Conservation (phyloP, 148 eudicot genomes). For the Rhododendron simsii region DNA sequence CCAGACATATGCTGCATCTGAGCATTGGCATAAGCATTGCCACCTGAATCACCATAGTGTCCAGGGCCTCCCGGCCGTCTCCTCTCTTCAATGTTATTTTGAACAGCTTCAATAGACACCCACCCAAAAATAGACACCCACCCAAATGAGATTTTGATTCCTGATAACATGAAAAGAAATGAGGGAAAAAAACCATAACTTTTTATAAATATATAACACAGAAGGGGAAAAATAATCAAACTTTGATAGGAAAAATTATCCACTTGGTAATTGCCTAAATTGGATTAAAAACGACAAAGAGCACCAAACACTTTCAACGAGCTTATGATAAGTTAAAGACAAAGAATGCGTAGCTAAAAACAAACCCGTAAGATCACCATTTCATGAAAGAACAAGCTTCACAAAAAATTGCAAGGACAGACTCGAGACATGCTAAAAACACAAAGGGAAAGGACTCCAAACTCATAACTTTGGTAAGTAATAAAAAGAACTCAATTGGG, state of each 20-base stretch:
- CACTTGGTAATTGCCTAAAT: background rate
- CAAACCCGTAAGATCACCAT: background rate
- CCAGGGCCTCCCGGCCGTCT: slow-evolving; percentile 20
- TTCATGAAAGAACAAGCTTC: background rate
- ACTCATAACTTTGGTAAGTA: background rate
- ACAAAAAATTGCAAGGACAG: background rate
- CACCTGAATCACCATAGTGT: slow-evolving; percentile 31
- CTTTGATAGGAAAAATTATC: background rate
- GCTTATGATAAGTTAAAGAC: background rate
- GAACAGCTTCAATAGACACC: background rate
- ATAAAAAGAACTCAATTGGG: background rate
- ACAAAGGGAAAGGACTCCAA: background rate
- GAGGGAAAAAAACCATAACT: background rate
- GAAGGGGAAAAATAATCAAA: background rate
- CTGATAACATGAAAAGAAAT: background rate
- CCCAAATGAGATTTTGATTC: background rate
- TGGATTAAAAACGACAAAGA: background rate
- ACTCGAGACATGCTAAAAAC: background rate
- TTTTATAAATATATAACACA: too few species aligned
- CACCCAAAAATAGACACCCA: background rate
- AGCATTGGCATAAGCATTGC: slow-evolving; percentile 20
- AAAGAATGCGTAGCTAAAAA: background rate
- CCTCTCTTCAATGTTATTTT: slow-evolving; percentile 1
- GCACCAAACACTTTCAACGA: background rate
- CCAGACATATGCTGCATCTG: slow-evolving; percentile 30